Percentiles rank a stretch among this genome's conserved stretches.
These are phyloP conservation scores for Sphagnum magellanicum DNA, from an alignment of 228 moss, liverwort and hornwort species.

Conservation along the genomic window DNA sequence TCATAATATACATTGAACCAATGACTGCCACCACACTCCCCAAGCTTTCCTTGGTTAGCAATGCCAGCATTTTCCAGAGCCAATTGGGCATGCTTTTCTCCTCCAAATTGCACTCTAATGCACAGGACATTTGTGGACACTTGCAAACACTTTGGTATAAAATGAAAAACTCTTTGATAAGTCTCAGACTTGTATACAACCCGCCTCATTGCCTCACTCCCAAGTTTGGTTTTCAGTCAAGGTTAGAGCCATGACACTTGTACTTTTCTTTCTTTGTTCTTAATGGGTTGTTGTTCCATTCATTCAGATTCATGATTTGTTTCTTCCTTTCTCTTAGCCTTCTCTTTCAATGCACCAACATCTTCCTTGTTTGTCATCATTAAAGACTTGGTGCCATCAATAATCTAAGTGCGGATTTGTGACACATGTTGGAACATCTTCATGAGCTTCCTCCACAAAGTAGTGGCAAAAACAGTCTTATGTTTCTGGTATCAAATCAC, in stretches of 20 bases:
- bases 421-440: neutral
- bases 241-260: neutral
- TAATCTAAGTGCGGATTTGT: neutral
- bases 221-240: no score
- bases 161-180: no score
- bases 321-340: conserved; percentile 1
- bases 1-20: no score
- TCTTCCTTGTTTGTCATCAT: neutral
- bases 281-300: neutral
- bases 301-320: neutral
- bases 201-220: no score
- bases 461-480: neutral
- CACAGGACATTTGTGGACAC: no score
- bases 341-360: neutral
- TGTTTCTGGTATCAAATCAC: neutral
- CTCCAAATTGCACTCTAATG: no score
- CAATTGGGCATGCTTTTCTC: no score
- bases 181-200: no score
- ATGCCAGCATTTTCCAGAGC: no score
- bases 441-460: neutral
- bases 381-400: neutral
- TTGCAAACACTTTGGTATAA: no score
- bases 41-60: no score
- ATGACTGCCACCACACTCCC: no score
- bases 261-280: neutral